A percentile compares a stretch with the other conserved stretches of the same genome.
Evolutionary conservation across 176 grass and related monocot genomes (phyloP).

Genomic region (Oryza meridionalis): DNA sequence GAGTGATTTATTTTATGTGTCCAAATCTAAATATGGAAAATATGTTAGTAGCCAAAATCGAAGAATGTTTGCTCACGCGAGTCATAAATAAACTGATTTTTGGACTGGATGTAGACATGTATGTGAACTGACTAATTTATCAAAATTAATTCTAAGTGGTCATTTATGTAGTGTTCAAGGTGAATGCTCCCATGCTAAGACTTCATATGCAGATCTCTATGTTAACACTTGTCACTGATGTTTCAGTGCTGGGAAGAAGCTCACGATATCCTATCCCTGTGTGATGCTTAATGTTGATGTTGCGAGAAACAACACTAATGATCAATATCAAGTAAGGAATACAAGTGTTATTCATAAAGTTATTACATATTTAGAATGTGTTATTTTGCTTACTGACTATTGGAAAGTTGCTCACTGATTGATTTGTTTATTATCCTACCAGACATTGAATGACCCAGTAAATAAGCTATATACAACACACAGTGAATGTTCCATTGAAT

Average conservation of each 20-base stretch:
- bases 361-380: conserved; percentile 18
- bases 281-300: conserved; percentile 98
- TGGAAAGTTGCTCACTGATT: conserved; percentile 14
- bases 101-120: not conserved
- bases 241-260: conserved; percentile 81
- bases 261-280: conserved; percentile 95
- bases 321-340: conserved; percentile 94
- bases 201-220: conserved; percentile 27
- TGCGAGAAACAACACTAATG: conserved; percentile 93
- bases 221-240: conserved; percentile 45
- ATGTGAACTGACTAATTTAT: conserved; percentile 11
- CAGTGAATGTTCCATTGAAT: conserved; percentile 96
- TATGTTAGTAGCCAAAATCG: conserved; percentile 3
- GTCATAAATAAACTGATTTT: conserved; percentile 25
- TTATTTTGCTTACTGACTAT: conserved; percentile 28
- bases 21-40: not conserved
- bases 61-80: not conserved
- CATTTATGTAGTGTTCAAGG: not conserved
- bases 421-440: conserved; percentile 37
- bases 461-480: conserved; percentile 84
- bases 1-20: not conserved
- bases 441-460: conserved; percentile 82
- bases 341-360: conserved; percentile 37
- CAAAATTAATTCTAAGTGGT: not conserved
- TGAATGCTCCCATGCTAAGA: conserved; percentile 22